Evolutionary conservation across 83 land plant genomes (phyloP), one percentile per base, ranked within the genome.

Genomic region (Thuja plicata): DNA sequence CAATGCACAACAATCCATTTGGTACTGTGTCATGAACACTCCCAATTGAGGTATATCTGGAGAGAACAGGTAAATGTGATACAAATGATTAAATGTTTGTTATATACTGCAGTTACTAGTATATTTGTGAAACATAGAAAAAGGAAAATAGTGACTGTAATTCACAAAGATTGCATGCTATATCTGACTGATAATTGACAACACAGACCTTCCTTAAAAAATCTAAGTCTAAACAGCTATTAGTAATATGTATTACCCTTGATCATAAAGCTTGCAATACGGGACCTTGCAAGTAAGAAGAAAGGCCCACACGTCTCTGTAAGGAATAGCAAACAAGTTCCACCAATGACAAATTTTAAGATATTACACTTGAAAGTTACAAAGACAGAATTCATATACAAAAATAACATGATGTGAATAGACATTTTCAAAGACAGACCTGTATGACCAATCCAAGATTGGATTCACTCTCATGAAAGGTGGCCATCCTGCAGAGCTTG

Each of bases 401-500:
- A 60, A n/a, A 19, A 60, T 74, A 41, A 89, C 45, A 77, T 74
- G 27, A 84, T 6, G 52, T 30, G 9, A 71, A 50, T 19, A 55
- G 57, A 43, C 87, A 24, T 38, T 80, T 73, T 78, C 86, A 71
- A 79, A 74, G 41, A 62, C 37, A 52, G 54, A 97, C 99, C 99
- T 96, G 94, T 97, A 97, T 87, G 99, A 97, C 99, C 99, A 97
- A 89, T 97, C 97, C 91, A 97, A 88, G 73, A 97, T 97, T 5
- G 99, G 99, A 91, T 97, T 97, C 90, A 97, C 97, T 86, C 99
- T 92, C 99, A 97, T 97, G 90, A 97, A 97, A 87, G 98, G 95
- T 35, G 99, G 99, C 99, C 99, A 97, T 62, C 99, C 99, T 80
- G 93, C 91, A 35, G 99, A 97, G 91, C 99, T 97, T 32, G 99